These are phyloP conservation scores for Botrytis galanthina DNA, from an alignment of 2,329 filamentous ascomycete genomes.

Conservation along the genomic window DNA sequence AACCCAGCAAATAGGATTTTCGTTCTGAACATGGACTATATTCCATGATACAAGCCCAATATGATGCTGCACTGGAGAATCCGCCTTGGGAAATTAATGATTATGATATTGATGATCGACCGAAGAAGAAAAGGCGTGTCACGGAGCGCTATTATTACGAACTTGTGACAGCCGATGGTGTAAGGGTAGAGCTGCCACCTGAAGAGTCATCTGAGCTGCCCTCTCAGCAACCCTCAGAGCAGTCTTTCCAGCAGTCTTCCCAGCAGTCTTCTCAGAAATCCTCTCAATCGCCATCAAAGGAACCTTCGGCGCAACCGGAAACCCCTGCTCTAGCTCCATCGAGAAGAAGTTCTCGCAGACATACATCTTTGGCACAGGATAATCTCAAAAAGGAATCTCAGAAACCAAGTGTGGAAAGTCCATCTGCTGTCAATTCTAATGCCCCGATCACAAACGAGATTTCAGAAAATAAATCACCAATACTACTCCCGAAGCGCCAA, in stretches of 20 bases:
- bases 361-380: background rate
- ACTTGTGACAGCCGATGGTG: constrained; percentile 35
- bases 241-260: constrained; percentile 8
- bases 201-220: constrained; percentile 5
- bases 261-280: constrained; percentile 1
- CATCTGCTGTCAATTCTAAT: background rate
- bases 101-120: constrained; percentile 38
- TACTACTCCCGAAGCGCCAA: background rate
- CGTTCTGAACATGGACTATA: constrained; percentile 71
- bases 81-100: constrained; percentile 38
- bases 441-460: background rate
- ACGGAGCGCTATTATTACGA: constrained; percentile 36
- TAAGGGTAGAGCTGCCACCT: constrained; percentile 27
- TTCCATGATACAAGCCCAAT: constrained; percentile 67
- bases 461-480: background rate
- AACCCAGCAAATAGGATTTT: constrained; percentile 54
- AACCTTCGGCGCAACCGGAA: constrained; percentile 2
- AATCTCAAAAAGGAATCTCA: background rate
- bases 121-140: constrained; percentile 36
- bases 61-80: constrained; percentile 51
- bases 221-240: background rate
- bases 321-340: background rate
- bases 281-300: constrained; percentile 5
- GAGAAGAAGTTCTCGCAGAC: constrained; percentile 20
- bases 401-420: too few species aligned